A percentile compares a stretch with the other conserved stretches of the same genome.
Evolutionary conservation across 2,329 filamentous ascomycete genomes (phyloP).

Genomic region (Pseudogymnoascus sp.): DNA sequence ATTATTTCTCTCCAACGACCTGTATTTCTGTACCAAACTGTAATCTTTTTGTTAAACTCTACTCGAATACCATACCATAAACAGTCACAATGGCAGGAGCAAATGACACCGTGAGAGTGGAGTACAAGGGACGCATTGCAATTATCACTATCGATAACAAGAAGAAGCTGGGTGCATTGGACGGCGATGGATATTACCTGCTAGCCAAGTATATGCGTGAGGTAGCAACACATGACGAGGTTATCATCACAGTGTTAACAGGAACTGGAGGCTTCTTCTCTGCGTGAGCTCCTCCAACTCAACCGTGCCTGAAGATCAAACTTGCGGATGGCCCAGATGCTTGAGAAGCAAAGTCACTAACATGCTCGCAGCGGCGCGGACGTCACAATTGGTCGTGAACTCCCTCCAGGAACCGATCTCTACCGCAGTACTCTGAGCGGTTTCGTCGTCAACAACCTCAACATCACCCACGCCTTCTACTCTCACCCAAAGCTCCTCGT

Average conservation of each 20-base stretch:
- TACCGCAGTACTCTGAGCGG: slow-evolving; percentile 54
- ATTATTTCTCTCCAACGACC: not conserved
- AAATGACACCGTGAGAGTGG: slow-evolving; percentile 32
- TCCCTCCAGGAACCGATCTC: slow-evolving; percentile 34
- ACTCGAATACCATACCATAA: not conserved
- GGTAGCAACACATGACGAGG: slow-evolving; percentile 69
- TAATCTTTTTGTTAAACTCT: not conserved
- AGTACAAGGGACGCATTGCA: slow-evolving; percentile 64
- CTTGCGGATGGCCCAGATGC: not conserved
- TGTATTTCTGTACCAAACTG: not conserved
- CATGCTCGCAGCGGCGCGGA: slow-evolving; percentile 62
- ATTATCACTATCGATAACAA: slow-evolving; percentile 81
- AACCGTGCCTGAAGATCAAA: not conserved
- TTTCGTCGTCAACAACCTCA: slow-evolving; percentile 82
- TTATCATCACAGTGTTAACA: slow-evolving; percentile 78
- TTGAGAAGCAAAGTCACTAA: slow-evolving; percentile 13
- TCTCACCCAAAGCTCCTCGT: slow-evolving; percentile 91
- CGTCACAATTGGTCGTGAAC: slow-evolving; percentile 50
- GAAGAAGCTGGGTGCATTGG: slow-evolving; percentile 81
- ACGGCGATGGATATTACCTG: slow-evolving; percentile 66
- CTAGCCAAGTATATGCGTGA: slow-evolving; percentile 69
- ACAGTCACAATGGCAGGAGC: not conserved
- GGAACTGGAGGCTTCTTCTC: slow-evolving; percentile 72
- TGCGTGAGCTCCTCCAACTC: slow-evolving; percentile 53
- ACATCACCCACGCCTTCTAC: slow-evolving; percentile 85